Evolutionary conservation across 257 asterid species (phyloP).

Genomic region (Ehretia macrophylla): DNA sequence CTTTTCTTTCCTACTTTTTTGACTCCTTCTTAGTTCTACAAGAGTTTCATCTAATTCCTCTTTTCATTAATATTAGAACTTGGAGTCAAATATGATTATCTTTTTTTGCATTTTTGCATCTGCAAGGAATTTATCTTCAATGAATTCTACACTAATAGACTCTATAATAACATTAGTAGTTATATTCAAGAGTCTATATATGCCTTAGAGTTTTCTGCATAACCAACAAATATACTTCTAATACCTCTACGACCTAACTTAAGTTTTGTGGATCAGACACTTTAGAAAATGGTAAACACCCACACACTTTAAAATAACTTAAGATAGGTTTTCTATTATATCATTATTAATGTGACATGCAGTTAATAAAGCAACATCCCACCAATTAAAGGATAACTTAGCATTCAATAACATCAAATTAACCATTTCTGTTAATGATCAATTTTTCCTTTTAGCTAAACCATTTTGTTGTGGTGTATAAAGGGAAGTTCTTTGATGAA

Average conservation of each 20-base stretch:
- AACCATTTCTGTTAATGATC: background rate
- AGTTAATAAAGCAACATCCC: background rate
- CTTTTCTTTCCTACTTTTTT: background rate
- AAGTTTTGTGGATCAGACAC: background rate
- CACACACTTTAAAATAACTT: background rate
- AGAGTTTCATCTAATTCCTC: background rate
- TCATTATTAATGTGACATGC: background rate
- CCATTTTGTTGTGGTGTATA: constrained; percentile 2
- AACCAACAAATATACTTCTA: constrained; percentile 12
- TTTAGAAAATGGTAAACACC: background rate
- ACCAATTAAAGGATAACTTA: background rate
- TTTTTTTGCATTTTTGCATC: background rate
- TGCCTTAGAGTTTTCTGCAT: constrained; percentile 11
- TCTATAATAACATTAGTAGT: constrained; percentile 3
- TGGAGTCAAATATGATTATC: no score
- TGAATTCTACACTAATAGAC: constrained; percentile 10
- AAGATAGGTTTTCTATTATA: background rate
- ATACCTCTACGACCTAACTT: background rate
- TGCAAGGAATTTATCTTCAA: constrained; percentile 1
- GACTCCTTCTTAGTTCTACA: constrained; percentile 4
- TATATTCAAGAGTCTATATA: background rate
- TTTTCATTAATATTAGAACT: no score
- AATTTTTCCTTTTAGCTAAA: constrained; percentile 4
- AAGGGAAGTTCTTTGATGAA: background rate
- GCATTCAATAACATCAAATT: background rate